A percentile compares a stretch with the other conserved stretches of the same genome.
These are phyloP conservation scores for Diospyros kaki DNA, from an alignment of 148 eudicot genomes.

Conservation along the genomic window DNA sequence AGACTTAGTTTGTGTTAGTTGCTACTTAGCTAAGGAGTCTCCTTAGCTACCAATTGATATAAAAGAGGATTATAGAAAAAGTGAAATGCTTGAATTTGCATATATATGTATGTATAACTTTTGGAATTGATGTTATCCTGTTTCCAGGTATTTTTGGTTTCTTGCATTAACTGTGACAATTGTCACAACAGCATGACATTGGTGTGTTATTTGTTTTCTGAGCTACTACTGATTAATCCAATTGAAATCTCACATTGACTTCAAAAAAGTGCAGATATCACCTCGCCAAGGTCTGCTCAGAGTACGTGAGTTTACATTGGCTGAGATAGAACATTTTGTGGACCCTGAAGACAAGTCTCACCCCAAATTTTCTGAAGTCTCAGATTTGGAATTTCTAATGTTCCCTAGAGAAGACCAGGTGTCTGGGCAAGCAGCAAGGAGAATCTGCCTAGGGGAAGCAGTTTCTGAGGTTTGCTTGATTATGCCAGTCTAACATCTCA, in stretches of 20 bases:
- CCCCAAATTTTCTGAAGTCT: constrained; percentile 78
- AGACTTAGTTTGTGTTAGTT: not conserved
- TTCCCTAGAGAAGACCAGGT: constrained; percentile 95
- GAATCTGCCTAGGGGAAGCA: constrained; percentile 58
- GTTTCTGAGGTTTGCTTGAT: constrained; percentile 62
- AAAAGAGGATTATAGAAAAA: not conserved
- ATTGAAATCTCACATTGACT: not conserved
- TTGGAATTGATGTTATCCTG: not conserved
- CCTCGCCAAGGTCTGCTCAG: constrained; percentile 96
- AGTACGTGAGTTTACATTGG: constrained; percentile 94
- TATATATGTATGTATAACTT: not conserved
- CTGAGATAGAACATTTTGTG: constrained; percentile 96
- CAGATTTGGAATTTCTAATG: constrained; percentile 73
- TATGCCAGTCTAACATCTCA: not conserved
- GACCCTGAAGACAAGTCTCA: constrained; percentile 94
- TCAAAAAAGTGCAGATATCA: constrained; percentile 59
- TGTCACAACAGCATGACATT: not conserved
- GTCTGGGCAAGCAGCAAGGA: constrained; percentile 71
- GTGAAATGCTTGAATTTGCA: not conserved
- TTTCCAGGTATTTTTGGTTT: not conserved
- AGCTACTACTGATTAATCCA: not conserved
- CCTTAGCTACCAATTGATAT: too few relatives aligned
- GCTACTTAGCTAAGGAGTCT: not conserved
- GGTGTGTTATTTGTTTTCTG: not conserved
- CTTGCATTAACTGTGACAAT: not conserved